Percentiles rank a stretch among this genome's conserved stretches.
These are phyloP conservation scores for Triticum dicoccoides DNA, from an alignment of 176 grass and related monocot genomes.

Conservation along the genomic window DNA sequence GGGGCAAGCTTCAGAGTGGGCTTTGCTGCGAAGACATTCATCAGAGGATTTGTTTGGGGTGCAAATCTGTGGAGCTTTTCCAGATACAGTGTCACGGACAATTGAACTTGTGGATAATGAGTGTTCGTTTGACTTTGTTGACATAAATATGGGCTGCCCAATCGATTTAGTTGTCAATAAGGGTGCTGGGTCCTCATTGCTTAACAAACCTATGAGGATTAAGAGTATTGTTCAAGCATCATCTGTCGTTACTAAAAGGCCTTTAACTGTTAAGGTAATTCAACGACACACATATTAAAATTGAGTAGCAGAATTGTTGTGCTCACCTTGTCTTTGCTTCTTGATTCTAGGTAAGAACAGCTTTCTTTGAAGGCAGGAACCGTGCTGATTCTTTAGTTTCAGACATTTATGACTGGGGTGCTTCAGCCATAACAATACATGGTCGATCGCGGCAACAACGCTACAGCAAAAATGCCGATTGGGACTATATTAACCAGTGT, in stretches of 20 bases:
- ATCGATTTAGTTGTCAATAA: conserved; percentile 90
- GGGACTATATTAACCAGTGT: conserved; percentile 94
- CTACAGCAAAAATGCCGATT: conserved; percentile 93
- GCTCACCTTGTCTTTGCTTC: not conserved
- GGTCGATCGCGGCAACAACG: conserved; percentile 90
- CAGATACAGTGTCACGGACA: conserved; percentile 72
- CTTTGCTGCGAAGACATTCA: conserved; percentile 77
- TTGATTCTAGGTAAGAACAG: conserved; percentile 76
- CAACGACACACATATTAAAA: not conserved
- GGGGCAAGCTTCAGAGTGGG: conserved; percentile 98
- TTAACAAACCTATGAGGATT: conserved; percentile 81
- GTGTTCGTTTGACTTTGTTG: conserved; percentile 82
- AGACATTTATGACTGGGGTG: conserved; percentile 78
- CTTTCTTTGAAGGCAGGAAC: conserved; percentile 96
- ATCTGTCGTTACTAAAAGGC: conserved; percentile 54
- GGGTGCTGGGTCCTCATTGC: conserved; percentile 84
- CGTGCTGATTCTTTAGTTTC: conserved; percentile 82
- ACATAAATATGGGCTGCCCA: conserved; percentile 98
- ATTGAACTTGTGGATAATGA: conserved; percentile 84
- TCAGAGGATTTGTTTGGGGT: conserved; percentile 92
- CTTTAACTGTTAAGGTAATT: conserved; percentile 83
- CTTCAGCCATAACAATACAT: conserved; percentile 84
- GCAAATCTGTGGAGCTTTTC: conserved; percentile 91
- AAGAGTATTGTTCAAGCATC: conserved; percentile 83
- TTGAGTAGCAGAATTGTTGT: not conserved